Evolutionary conservation across 164 flowering plant species (phyloP).

Genomic region (Stephania cephalantha): DNA sequence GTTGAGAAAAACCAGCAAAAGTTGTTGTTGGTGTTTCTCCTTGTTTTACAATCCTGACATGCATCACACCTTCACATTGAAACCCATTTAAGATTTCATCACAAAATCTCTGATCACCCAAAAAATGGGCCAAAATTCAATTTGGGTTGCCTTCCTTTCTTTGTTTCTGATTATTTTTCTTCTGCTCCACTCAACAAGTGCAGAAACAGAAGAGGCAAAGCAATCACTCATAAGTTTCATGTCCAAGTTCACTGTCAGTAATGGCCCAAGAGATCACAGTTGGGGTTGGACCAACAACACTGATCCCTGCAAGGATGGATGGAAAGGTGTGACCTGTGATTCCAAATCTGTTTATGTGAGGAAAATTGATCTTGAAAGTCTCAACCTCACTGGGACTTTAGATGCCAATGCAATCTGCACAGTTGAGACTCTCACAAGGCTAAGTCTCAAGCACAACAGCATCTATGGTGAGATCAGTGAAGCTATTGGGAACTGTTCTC

Average conservation of each 20-base stretch:
- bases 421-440: conserved; percentile 19
- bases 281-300: conserved; percentile 33
- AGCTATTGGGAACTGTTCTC: conserved; percentile 35
- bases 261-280: conserved; percentile 9
- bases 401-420: conserved; percentile 32
- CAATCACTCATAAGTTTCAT: conserved; percentile 27
- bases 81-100: neutral
- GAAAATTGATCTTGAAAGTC: conserved; percentile 22
- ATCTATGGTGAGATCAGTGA: conserved; percentile 27
- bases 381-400: conserved; percentile 27
- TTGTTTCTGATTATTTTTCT: conserved; percentile 28
- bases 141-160: conserved; percentile 28
- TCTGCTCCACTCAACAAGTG: conserved; percentile 16
- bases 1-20: neutral
- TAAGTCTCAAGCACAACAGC: conserved; percentile 32
- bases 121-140: conserved; percentile 23
- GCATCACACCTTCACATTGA: conserved; percentile 1
- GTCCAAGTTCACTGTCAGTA: conserved; percentile 16
- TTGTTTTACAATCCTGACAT: conserved; percentile 11
- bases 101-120: neutral
- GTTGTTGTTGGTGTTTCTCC: conserved; percentile 15
- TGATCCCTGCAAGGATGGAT: conserved; percentile 37
- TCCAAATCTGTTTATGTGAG: conserved; percentile 3
- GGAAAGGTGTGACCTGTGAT: conserved; percentile 35
- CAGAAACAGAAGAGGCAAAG: conserved; percentile 25